Conservation (phyloP, 257 asterid species). For the Paraleonurus japonicus region DNA sequence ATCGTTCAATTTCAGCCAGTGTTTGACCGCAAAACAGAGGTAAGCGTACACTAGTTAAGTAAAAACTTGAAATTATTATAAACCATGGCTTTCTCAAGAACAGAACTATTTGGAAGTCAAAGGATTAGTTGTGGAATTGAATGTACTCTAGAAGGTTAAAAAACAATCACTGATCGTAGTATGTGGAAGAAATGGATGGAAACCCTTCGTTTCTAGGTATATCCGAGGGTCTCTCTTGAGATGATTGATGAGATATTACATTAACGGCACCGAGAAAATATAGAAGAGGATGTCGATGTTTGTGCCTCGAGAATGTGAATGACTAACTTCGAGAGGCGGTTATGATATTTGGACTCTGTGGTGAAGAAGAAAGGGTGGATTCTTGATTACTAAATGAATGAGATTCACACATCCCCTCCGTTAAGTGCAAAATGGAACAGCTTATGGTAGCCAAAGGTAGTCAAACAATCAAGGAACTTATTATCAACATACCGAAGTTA, state of each 20-base stretch:
- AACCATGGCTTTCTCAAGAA: slow-evolving; percentile 13
- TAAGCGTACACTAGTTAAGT: slow-evolving; percentile 13
- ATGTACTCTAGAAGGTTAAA: slow-evolving; percentile 17
- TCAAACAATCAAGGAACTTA: neutral
- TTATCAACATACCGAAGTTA: slow-evolving; percentile 46
- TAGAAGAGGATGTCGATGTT: slow-evolving; percentile 25
- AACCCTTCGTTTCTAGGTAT: slow-evolving; percentile 25
- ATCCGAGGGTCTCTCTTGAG: slow-evolving; percentile 34
- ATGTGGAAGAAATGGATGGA: slow-evolving; percentile 32
- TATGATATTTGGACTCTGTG: slow-evolving; percentile 37
- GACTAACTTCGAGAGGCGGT: slow-evolving; percentile 34
- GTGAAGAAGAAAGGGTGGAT: slow-evolving; percentile 39
- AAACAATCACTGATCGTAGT: slow-evolving; percentile 45
- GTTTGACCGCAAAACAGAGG: slow-evolving; percentile 44
- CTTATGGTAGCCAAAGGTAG: slow-evolving; percentile 1
- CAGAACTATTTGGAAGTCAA: neutral
- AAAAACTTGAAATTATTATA: slow-evolving; percentile 1
- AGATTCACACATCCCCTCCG: slow-evolving; percentile 36
- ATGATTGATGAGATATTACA: slow-evolving; percentile 28
- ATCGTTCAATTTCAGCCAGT: slow-evolving; percentile 53
- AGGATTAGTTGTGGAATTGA: slow-evolving; percentile 17
- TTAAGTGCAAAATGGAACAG: slow-evolving; percentile 25
- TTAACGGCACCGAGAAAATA: slow-evolving; percentile 19
- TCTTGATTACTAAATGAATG: slow-evolving; percentile 28
- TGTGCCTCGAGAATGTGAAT: slow-evolving; percentile 32